A percentile compares a stretch with the other conserved stretches of the same genome.
Conservation (phyloP, 2,329 filamentous ascomycete genomes). For the Paecilomyces dactylethromorphus region DNA sequence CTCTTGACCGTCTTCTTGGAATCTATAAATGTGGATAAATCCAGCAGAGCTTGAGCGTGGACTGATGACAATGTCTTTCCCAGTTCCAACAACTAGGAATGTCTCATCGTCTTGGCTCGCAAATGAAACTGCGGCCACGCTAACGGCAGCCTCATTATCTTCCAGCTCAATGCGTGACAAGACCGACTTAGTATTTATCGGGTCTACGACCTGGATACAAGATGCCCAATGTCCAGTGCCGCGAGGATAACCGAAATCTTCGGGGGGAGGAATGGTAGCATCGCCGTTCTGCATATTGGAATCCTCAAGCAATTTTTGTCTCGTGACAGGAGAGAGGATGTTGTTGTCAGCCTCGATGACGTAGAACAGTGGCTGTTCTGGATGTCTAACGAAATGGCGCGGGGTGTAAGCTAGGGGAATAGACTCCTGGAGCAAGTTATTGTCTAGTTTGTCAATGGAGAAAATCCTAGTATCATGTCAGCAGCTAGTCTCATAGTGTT, state of each 20-base stretch:
- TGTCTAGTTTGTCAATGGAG: constrained; percentile 76
- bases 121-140: constrained; percentile 77
- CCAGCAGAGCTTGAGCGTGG: constrained; percentile 71
- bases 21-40: constrained; percentile 86
- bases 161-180: constrained; percentile 74
- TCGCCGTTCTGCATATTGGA: constrained; percentile 66
- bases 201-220: constrained; percentile 88
- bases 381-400: constrained; percentile 78
- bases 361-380: constrained; percentile 83
- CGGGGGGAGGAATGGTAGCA: constrained; percentile 61
- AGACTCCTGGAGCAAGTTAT: constrained; percentile 79
- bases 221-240: constrained; percentile 88
- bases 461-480: constrained; percentile 60
- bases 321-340: constrained; percentile 72
- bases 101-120: constrained; percentile 80
- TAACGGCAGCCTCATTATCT: constrained; percentile 87
- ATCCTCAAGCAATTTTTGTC: constrained; percentile 66
- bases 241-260: constrained; percentile 83
- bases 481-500: constrained; percentile 6
- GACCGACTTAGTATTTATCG: constrained; percentile 65
- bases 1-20: constrained; percentile 77
- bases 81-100: constrained; percentile 91
- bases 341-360: constrained; percentile 93
- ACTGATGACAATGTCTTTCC: constrained; percentile 76
- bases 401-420: constrained; percentile 87